Evolutionary conservation across 164 flowering plant genomes (phyloP).

Genomic region (Macadamia tetraphylla): DNA sequence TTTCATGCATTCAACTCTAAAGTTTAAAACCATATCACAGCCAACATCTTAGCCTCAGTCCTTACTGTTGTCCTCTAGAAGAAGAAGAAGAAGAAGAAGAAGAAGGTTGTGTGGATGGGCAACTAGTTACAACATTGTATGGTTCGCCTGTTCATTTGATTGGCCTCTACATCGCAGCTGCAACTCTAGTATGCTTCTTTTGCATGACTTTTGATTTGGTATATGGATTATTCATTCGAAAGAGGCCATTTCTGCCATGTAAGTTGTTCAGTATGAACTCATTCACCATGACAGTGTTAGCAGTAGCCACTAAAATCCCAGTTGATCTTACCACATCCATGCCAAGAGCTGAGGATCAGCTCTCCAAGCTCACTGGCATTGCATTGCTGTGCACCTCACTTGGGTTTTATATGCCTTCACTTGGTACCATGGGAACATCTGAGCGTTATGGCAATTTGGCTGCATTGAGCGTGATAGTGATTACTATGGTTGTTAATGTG

Average conservation of each 20-base stretch:
- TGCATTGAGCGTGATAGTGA: conserved; percentile 8
- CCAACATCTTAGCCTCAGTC: no score
- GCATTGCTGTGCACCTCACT: conserved; percentile 8
- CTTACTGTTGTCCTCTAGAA: no score
- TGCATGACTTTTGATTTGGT: not conserved
- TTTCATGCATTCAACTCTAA: no score
- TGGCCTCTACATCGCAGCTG: conserved; percentile 5
- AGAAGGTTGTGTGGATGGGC: not conserved
- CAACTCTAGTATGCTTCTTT: conserved; percentile 5
- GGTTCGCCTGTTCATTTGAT: not conserved
- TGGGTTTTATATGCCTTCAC: conserved; percentile 5
- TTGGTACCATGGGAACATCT: not conserved
- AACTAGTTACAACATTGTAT: not conserved
- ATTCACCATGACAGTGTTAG: conserved; percentile 9
- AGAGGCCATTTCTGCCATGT: conserved; percentile 13
- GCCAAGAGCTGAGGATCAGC: conserved; percentile 10
- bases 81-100: no score
- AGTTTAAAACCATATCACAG: no score
- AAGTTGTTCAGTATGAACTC: conserved; percentile 11
- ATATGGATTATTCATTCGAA: not conserved
- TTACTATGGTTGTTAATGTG: conserved; percentile 13
- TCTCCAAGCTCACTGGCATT: conserved; percentile 13
- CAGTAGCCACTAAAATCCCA: conserved; percentile 16
- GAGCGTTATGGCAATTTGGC: conserved; percentile 4
- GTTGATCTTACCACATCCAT: conserved; percentile 7